A percentile compares a stretch with the other conserved stretches of the same genome.
phyloP scores from a whole-genome alignment of 163 green algal genomes.

The Dunaliella salina region DNA sequence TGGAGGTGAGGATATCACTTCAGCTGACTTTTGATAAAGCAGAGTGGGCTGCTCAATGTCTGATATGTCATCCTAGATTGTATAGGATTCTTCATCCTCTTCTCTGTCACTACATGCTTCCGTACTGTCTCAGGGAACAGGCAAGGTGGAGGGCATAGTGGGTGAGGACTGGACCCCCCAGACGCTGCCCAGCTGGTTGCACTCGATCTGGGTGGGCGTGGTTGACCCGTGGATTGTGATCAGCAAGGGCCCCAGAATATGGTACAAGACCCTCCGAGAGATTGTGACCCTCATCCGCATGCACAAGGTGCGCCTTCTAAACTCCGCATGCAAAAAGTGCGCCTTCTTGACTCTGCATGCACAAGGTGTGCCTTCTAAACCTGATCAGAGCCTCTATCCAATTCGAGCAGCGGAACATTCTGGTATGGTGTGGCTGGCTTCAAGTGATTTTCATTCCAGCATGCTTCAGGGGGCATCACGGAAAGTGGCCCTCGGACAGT shows the following conservation, averaged over 20 bases:
- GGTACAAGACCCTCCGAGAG: constrained; percentile 64
- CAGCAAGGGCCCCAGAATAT: constrained; percentile 42
- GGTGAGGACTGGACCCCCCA: constrained; percentile 80
- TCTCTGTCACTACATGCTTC: background rate
- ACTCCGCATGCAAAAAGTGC: constrained; percentile 85
- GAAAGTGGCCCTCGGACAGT: no score
- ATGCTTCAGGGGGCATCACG: no score
- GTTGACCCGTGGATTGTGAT: constrained; percentile 90
- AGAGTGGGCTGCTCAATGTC: no score
- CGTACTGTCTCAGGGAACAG: constrained; percentile 51
- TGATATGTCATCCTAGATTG: no score
- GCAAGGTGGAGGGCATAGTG: constrained; percentile 52
- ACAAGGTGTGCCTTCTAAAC: constrained; percentile 50
- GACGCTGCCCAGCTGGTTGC: constrained; percentile 82
- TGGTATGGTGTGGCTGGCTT: no score
- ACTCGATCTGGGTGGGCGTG: constrained; percentile 92
- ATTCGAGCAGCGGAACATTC: no score
- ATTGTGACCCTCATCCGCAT: constrained; percentile 92
- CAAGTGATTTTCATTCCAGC: no score
- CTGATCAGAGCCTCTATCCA: no score
- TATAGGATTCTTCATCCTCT: background rate
- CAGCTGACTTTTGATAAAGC: background rate
- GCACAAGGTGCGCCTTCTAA: constrained; percentile 60
- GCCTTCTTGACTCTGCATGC: constrained; percentile 80
- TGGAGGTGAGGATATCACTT: no score